These are phyloP conservation scores for Gastrolobium villosum DNA, from an alignment of 306 rosid genomes.

Conservation along the genomic window DNA sequence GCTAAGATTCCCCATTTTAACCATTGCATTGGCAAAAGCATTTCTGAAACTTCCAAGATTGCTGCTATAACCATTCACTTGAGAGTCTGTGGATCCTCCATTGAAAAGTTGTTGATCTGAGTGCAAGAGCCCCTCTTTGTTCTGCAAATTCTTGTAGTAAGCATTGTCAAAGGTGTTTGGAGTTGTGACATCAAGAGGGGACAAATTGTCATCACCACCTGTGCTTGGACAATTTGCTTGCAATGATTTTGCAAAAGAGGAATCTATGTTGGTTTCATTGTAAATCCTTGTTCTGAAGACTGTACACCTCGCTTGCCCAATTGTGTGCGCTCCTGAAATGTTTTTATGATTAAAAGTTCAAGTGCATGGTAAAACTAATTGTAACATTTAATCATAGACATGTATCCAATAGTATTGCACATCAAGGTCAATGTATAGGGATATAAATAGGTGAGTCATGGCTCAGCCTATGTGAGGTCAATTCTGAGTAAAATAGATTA, in stretches of 20 bases:
- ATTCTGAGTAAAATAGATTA: too few species aligned
- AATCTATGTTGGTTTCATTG: conserved; percentile 70
- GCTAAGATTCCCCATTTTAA: conserved; percentile 71
- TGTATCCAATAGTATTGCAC: too few species aligned
- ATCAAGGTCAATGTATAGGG: too few species aligned
- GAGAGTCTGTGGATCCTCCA: conserved; percentile 66
- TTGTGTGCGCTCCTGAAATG: conserved; percentile 69
- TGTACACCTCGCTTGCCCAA: conserved; percentile 62
- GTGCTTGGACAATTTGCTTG: conserved; percentile 58
- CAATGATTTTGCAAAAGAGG: conserved; percentile 55
- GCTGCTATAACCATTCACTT: conserved; percentile 54
- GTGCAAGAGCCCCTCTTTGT: conserved; percentile 64
- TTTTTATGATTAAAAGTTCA: not conserved
- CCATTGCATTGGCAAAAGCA: conserved; percentile 71
- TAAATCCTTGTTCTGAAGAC: conserved; percentile 61
- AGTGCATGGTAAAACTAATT: not conserved
- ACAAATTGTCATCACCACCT: conserved; percentile 60
- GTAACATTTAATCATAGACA: not conserved
- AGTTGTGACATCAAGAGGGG: conserved; percentile 59
- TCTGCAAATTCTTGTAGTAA: conserved; percentile 64
- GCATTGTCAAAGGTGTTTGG: conserved; percentile 64
- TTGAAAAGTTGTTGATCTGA: conserved; percentile 69
- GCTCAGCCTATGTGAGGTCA: too few species aligned
- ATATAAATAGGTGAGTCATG: too few species aligned
- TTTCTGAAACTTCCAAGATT: conserved; percentile 45